phyloP scores from a whole-genome alignment of 2,329 filamentous ascomycete genomes.

The Fusarium sambucinum region DNA sequence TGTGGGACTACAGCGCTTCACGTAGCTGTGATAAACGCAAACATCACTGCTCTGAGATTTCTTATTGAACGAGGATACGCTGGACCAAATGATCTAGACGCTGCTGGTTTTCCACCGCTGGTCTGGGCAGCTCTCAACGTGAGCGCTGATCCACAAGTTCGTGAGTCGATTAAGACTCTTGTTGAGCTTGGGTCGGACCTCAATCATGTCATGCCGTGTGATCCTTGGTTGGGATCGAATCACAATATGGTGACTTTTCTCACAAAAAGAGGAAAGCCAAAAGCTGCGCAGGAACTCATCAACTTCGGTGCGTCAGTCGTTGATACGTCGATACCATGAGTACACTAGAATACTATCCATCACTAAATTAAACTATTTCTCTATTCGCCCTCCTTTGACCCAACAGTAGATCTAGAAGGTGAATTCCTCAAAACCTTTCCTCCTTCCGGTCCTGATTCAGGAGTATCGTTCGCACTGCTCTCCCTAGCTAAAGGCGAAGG shows the following conservation, averaged over 20 bases:
- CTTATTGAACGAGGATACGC: constrained; percentile 19
- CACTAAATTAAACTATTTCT: not conserved
- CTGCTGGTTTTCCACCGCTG: constrained; percentile 23
- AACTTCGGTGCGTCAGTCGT: not conserved
- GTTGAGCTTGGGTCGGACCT: constrained; percentile 29
- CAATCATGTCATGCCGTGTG: constrained; percentile 19
- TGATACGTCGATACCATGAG: not conserved
- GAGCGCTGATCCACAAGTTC: not conserved
- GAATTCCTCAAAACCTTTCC: constrained; percentile 43
- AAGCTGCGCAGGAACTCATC: constrained; percentile 17
- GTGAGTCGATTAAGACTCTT: constrained; percentile 16
- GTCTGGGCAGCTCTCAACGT: constrained; percentile 26
- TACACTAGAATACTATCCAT: not conserved
- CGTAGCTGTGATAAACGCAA: constrained; percentile 19
- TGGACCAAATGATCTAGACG: constrained; percentile 26
- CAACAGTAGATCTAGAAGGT: constrained; percentile 40
- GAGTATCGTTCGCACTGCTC: constrained; percentile 52
- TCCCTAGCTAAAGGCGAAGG: constrained; percentile 66
- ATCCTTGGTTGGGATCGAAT: constrained; percentile 1
- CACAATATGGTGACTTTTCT: constrained; percentile 9
- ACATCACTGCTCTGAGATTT: constrained; percentile 7
- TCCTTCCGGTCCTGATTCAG: constrained; percentile 40
- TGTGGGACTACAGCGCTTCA: constrained; percentile 30
- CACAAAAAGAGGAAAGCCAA: not conserved
- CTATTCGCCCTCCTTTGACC: constrained; percentile 30